Percentiles rank a stretch among this genome's conserved stretches.
Evolutionary conservation across 1,284 basidiomycete genomes (phyloP).

Genomic region (Apiotrichum laibachii): DNA sequence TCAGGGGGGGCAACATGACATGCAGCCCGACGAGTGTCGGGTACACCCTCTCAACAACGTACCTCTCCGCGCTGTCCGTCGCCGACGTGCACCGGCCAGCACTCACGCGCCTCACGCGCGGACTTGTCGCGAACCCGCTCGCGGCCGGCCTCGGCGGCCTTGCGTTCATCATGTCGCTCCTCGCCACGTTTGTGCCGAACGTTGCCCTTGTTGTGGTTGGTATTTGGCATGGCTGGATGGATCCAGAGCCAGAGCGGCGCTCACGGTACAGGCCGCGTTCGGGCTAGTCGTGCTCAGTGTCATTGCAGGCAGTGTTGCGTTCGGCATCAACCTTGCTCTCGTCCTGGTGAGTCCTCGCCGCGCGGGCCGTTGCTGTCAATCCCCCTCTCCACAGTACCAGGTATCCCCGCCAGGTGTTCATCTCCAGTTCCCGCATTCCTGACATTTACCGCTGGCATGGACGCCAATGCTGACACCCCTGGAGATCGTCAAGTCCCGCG

Average conservation of each 20-base stretch:
- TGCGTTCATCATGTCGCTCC: conserved; percentile 29
- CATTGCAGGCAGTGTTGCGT: not conserved
- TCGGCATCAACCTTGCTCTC: conserved; percentile 28
- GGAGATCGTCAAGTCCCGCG: conserved; percentile 20
- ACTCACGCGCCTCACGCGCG: conserved; percentile 24
- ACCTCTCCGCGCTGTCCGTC: no score
- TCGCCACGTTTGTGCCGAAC: conserved; percentile 31
- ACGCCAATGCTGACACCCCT: conserved; percentile 7
- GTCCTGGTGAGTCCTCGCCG: conserved; percentile 22
- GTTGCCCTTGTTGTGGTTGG: no score
- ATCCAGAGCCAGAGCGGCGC: no score
- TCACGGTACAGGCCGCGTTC: no score
- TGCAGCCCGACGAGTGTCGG: not conserved
- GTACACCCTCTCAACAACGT: no score
- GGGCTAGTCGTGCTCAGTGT: not conserved
- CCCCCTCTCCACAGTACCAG: no score
- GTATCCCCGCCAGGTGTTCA: no score
- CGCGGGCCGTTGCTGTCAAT: no score
- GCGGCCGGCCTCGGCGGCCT: conserved; percentile 37
- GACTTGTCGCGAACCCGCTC: conserved; percentile 41
- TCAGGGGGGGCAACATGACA: no score
- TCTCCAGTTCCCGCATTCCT: no score
- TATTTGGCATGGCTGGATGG: not conserved
- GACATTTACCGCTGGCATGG: no score
- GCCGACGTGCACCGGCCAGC: no score